phyloP scores from a whole-genome alignment of 2,329 filamentous ascomycete species.

The Aspergillus spinulosporus region DNA sequence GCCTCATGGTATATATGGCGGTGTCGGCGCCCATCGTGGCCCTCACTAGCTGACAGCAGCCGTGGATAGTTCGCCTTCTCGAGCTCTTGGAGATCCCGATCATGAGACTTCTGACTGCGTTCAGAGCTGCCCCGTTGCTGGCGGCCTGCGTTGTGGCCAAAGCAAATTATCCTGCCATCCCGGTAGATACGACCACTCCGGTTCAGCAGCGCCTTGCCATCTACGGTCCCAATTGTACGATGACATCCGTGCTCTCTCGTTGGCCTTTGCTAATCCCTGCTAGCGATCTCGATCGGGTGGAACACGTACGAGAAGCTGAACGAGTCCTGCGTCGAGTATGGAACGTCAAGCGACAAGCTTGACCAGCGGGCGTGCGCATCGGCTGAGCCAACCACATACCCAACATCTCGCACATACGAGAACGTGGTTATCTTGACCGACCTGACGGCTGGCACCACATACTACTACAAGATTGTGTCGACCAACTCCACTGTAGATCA shows the following conservation, averaged over 20 bases:
- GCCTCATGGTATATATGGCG: background rate
- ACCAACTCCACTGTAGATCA: constrained; percentile 56
- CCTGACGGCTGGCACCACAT: constrained; percentile 55
- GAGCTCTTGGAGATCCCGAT: background rate
- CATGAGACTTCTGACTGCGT: constrained; percentile 2
- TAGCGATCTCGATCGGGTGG: constrained; percentile 58
- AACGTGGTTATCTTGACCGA: constrained; percentile 51
- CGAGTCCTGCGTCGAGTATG: constrained; percentile 55
- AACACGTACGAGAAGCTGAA: constrained; percentile 55
- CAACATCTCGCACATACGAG: constrained; percentile 56
- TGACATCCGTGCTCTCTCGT: too few relatives aligned
- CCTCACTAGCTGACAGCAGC: background rate
- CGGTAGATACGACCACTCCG: constrained; percentile 54
- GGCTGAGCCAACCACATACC: constrained; percentile 50
- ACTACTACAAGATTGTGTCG: constrained; percentile 62
- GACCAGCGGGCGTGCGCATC: constrained; percentile 47
- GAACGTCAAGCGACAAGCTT: constrained; percentile 45
- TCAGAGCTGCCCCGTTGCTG: constrained; percentile 31
- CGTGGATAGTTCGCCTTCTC: background rate
- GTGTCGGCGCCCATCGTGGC: background rate
- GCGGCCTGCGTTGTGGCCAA: constrained; percentile 26
- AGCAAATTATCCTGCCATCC: constrained; percentile 49
- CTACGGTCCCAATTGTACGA: constrained; percentile 51
- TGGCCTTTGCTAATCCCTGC: background rate
- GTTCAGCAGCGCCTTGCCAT: constrained; percentile 57